Conservation (phyloP, 208 protist genomes). For the Strigomonas culicis region DNA sequence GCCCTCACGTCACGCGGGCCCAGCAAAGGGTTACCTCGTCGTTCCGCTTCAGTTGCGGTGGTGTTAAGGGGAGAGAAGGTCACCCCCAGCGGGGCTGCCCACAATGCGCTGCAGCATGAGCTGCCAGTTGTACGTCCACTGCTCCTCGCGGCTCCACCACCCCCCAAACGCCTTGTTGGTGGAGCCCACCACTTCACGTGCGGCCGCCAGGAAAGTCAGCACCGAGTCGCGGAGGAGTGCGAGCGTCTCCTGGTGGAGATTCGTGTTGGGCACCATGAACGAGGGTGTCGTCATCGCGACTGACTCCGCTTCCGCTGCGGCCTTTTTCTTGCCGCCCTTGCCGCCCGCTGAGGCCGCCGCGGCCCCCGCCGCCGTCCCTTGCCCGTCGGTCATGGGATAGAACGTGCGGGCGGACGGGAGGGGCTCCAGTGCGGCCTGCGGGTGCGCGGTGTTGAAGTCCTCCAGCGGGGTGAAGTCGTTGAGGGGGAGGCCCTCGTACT, state of each 20-base stretch:
- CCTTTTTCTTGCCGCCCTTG: constrained; percentile 9
- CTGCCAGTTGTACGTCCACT: constrained; percentile 57
- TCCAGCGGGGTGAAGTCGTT: constrained; percentile 44
- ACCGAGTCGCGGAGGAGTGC: constrained; percentile 49
- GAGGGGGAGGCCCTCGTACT: constrained; percentile 54
- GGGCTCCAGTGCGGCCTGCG: constrained; percentile 20
- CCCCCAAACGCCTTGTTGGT: constrained; percentile 40
- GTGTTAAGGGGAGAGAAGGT: no score
- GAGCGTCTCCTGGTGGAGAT: constrained; percentile 54
- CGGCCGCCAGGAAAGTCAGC: constrained; percentile 31
- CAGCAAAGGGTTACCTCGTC: no score
- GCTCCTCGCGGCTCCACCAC: constrained; percentile 48
- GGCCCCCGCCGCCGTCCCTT: constrained; percentile 1
- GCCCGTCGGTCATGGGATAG: constrained; percentile 20
- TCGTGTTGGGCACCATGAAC: constrained; percentile 30
- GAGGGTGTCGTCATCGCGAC: neutral
- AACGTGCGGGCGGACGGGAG: constrained; percentile 28
- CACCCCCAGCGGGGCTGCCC: neutral
- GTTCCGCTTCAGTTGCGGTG: no score
- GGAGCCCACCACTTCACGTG: constrained; percentile 33
- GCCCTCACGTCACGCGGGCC: no score
- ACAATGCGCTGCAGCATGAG: constrained; percentile 45
- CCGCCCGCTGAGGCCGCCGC: constrained; percentile 2
- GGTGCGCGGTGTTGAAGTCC: constrained; percentile 55
- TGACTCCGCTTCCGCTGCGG: neutral